phyloP scores from a whole-genome alignment of 495 filamentous ascomycete genomes.

The Podospora appendiculata region DNA sequence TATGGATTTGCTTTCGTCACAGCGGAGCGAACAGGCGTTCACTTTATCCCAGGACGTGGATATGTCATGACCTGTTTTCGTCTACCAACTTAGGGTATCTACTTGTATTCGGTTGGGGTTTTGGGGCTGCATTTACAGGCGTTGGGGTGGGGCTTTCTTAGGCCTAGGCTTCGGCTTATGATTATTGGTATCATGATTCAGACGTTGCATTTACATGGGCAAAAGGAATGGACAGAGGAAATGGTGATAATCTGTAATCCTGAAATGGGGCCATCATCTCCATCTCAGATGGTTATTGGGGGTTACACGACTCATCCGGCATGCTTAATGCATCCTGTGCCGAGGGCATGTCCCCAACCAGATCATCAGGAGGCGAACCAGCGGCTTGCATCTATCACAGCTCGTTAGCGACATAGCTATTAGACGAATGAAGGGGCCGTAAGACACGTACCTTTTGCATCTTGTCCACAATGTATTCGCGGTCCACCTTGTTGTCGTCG shows the following conservation, averaged over 20 bases:
- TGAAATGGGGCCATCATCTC: not conserved
- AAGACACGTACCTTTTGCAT: conserved; percentile 80
- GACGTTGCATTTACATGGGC: not conserved
- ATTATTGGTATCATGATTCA: no score
- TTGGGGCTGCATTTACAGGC: not conserved
- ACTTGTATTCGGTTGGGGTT: not conserved
- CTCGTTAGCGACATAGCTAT: conserved; percentile 9
- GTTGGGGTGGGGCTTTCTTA: not conserved
- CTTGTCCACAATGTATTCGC: conserved; percentile 88
- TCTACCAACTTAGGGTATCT: not conserved
- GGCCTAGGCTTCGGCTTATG: no score
- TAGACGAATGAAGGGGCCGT: conserved; percentile 1
- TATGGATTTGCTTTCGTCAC: conserved; percentile 31
- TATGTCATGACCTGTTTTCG: conserved; percentile 15
- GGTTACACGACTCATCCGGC: conserved; percentile 63
- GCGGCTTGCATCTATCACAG: conserved; percentile 77
- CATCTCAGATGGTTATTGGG: conserved; percentile 44
- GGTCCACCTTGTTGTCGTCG: conserved; percentile 72
- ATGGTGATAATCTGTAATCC: not conserved
- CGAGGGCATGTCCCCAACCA: conserved; percentile 81
- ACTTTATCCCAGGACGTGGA: conserved; percentile 17
- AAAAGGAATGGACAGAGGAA: no score
- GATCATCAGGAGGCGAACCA: conserved; percentile 80
- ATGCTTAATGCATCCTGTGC: conserved; percentile 64
- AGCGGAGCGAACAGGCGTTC: not conserved